Evolutionary conservation across 2,329 filamentous ascomycete species (phyloP).

Genomic region (Alternaria arborescens): DNA sequence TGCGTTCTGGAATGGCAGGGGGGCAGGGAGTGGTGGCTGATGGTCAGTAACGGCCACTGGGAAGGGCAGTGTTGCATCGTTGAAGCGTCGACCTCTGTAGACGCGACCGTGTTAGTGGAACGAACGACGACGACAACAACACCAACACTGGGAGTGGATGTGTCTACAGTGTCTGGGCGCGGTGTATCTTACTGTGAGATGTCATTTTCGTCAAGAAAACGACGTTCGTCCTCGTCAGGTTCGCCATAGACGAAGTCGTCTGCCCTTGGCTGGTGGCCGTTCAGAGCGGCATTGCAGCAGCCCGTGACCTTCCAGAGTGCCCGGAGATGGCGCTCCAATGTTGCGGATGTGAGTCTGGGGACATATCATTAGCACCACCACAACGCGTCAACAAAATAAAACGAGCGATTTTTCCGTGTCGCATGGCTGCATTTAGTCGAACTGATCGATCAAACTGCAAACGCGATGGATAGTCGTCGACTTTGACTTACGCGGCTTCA

Average conservation of each 20-base stretch:
- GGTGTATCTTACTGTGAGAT: slow-evolving; percentile 61
- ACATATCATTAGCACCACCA: slow-evolving; percentile 56
- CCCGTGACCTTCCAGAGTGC: slow-evolving; percentile 79
- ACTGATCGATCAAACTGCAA: slow-evolving; percentile 24
- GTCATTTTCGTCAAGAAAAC: slow-evolving; percentile 66
- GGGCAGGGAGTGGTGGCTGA: slow-evolving; percentile 35
- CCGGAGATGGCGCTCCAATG: slow-evolving; percentile 77
- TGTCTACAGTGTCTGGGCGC: slow-evolving; percentile 10
- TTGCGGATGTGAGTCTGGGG: slow-evolving; percentile 73
- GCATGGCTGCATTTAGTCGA: slow-evolving; percentile 40
- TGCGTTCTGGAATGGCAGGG: slow-evolving; percentile 34
- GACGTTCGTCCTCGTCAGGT: slow-evolving; percentile 61
- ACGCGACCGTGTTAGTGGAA: slow-evolving; percentile 40
- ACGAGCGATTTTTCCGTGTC: slow-evolving; percentile 53
- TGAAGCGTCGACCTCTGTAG: slow-evolving; percentile 64
- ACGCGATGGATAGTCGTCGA: slow-evolving; percentile 15
- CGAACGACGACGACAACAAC: slow-evolving; percentile 33
- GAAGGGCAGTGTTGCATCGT: slow-evolving; percentile 62
- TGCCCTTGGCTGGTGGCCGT: slow-evolving; percentile 64
- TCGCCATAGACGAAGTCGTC: slow-evolving; percentile 64
- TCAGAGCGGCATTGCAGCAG: slow-evolving; percentile 60
- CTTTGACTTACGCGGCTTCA: slow-evolving; percentile 55
- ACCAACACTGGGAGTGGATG: slow-evolving; percentile 14
- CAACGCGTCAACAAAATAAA: slow-evolving; percentile 48
- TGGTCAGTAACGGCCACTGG: slow-evolving; percentile 37